Evolutionary conservation across 1,284 basidiomycete genomes (phyloP).

Genomic region (Meira miltonrushii): DNA sequence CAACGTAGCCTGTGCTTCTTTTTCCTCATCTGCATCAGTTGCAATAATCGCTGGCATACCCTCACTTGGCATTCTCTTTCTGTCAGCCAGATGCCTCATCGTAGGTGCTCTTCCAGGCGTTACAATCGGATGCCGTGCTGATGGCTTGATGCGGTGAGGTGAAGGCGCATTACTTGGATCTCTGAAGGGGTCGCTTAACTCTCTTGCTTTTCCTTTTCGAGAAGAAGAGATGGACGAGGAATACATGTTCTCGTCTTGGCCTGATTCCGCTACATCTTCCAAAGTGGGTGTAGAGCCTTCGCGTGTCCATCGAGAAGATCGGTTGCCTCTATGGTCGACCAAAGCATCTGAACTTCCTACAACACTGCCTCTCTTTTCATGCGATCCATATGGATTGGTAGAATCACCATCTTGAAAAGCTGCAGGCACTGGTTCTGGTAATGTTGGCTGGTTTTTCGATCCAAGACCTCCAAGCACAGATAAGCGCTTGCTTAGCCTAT

Average conservation of each 20-base stretch:
- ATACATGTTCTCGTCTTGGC: background rate
- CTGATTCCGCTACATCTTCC: background rate
- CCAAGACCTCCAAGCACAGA: background rate
- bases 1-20: background rate
- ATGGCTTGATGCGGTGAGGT: slow-evolving; percentile 8
- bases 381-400: background rate
- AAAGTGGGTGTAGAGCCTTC: background rate
- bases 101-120: slow-evolving; percentile 15
- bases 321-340: background rate
- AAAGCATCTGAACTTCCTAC: background rate
- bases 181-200: background rate
- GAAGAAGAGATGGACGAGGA: too few species aligned
- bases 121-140: slow-evolving; percentile 13
- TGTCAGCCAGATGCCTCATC: background rate
- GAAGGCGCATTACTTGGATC: background rate
- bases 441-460: background rate
- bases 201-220: slow-evolving; percentile 1
- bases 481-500: slow-evolving; percentile 1
- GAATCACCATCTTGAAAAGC: background rate
- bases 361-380: background rate
- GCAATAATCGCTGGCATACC: slow-evolving; percentile 10
- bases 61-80: background rate
- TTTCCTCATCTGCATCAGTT: slow-evolving; percentile 7
- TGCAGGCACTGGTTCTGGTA: background rate
- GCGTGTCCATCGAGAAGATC: background rate